A percentile compares a stretch with the other conserved stretches of the same genome.
Evolutionary conservation across 1,284 basidiomycete genomes (phyloP).

Genomic region (Rhizopogon hawkerae): DNA sequence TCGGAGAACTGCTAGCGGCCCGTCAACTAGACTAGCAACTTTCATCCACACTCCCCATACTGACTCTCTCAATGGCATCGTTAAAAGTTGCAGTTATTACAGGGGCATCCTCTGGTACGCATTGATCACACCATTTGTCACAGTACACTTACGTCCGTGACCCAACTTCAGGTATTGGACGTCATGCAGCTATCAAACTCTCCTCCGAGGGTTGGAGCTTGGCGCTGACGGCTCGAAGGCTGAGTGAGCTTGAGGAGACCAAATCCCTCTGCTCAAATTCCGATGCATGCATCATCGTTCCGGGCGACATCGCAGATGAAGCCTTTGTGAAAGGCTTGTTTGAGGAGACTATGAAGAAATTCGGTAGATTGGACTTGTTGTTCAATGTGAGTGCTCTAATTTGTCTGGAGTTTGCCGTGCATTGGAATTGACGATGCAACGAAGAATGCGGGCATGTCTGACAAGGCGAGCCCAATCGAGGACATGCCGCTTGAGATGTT

Average conservation of each 20-base stretch:
- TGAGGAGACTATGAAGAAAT: conserved; percentile 41
- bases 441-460: conserved; percentile 60
- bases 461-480: conserved; percentile 47
- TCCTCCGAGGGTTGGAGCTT: conserved; percentile 54
- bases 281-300: conserved; percentile 36
- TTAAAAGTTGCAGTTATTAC: conserved; percentile 22
- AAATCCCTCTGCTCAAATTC: conserved; percentile 36
- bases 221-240: conserved; percentile 49
- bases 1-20: too few species aligned
- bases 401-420: not conserved
- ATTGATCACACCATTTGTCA: not conserved
- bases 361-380: conserved; percentile 67
- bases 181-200: conserved; percentile 36
- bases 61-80: conserved; percentile 10
- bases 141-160: not conserved
- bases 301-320: conserved; percentile 60
- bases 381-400: conserved; percentile 55
- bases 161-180: conserved; percentile 28
- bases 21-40: too few species aligned
- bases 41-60: too few species aligned
- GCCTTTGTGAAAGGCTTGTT: conserved; percentile 56
- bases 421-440: not conserved
- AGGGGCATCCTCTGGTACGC: conserved; percentile 18
- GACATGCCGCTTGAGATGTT: conserved; percentile 56
- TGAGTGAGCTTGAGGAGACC: conserved; percentile 53